These are phyloP conservation scores for Edaphochlamys debaryana DNA, from an alignment of 139 green algal species.

Conservation along the genomic window DNA sequence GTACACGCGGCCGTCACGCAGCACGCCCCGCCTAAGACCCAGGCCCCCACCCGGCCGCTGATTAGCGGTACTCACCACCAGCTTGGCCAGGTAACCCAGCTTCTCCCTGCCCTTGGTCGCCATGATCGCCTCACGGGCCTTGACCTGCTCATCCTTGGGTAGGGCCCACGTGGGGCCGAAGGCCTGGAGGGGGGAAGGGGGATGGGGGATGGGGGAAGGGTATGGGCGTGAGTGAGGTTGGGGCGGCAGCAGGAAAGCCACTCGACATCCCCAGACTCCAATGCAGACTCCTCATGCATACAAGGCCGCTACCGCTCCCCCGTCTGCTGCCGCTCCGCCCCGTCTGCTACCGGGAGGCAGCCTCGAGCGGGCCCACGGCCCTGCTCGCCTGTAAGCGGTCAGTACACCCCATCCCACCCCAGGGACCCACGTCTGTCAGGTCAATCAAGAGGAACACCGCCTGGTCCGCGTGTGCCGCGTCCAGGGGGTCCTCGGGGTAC, in stretches of 20 bases:
- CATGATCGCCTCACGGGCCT: conserved; percentile 45
- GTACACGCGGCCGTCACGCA: no score
- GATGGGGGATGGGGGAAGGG: background rate
- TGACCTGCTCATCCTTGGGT: conserved; percentile 43
- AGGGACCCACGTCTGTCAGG: background rate
- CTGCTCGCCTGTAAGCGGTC: no score
- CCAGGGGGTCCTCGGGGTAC: conserved; percentile 45
- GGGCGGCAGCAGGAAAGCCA: background rate
- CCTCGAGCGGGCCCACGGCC: no score
- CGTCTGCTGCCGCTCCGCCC: no score
- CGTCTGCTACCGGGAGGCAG: no score
- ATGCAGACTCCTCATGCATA: no score
- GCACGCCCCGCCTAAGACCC: no score
- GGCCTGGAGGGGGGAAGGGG: background rate
- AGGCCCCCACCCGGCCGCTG: no score
- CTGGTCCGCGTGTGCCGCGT: conserved; percentile 24
- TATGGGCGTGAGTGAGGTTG: background rate
- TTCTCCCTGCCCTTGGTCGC: conserved; percentile 41
- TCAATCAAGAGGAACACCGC: background rate
- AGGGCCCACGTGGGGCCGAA: background rate
- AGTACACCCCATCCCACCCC: no score
- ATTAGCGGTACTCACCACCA: conserved; percentile 37
- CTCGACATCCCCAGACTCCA: background rate
- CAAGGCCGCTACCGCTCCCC: no score
- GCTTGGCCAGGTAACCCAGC: conserved; percentile 41